Conservation (phyloP, 441 rosid genomes). For the Arabidopsis lyrata region DNA sequence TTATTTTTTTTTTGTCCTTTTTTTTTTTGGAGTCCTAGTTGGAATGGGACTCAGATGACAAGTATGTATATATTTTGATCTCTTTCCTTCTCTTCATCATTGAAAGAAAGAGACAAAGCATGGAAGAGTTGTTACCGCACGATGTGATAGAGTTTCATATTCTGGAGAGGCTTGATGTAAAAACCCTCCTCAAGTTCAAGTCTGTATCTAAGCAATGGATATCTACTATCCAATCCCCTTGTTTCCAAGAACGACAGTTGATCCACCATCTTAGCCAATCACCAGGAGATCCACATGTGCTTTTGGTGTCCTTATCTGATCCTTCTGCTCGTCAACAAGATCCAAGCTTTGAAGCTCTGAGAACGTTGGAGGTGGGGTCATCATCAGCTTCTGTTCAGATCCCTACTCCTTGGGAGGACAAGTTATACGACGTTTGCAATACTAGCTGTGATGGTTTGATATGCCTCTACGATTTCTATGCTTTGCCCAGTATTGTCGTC, state of each 20-base stretch:
- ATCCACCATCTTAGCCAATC: background rate
- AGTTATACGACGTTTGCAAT: background rate
- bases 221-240: background rate
- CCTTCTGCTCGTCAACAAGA: too few species aligned
- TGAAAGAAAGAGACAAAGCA: background rate
- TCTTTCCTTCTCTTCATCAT: background rate
- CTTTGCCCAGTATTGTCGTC: background rate
- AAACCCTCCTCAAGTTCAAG: conserved; percentile 15
- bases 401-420: conserved; percentile 4
- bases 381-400: background rate
- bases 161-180: conserved; percentile 1
- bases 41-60: background rate
- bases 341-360: background rate
- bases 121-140: conserved; percentile 2
- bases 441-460: background rate
- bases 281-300: background rate
- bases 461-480: background rate
- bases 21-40: background rate
- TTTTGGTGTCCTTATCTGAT: background rate
- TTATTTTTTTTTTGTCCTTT: too few species aligned
- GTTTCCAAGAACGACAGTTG: background rate
- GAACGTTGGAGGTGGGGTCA: background rate
- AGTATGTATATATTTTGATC: too few species aligned
- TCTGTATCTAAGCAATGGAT: background rate
- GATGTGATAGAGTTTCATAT: background rate